phyloP scores from a whole-genome alignment of 257 asterid genomes.

The Penstemon newberryi region DNA sequence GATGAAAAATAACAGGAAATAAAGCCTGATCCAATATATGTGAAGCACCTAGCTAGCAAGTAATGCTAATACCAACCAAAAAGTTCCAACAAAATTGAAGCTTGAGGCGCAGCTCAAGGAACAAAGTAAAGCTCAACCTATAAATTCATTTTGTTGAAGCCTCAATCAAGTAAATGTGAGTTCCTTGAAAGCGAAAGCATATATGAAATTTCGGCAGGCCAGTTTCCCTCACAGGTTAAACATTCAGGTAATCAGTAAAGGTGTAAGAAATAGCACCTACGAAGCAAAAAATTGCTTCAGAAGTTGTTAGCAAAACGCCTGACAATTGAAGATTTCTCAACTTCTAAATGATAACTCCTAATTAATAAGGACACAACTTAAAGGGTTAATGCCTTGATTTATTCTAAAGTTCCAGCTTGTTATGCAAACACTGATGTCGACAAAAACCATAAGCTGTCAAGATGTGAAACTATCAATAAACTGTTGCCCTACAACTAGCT shows the following conservation, averaged over 20 bases:
- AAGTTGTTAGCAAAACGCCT: slow-evolving; percentile 11
- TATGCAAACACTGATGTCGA: neutral
- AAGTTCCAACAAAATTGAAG: no score
- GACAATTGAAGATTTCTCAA: neutral
- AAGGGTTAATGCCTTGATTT: neutral
- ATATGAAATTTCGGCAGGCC: neutral
- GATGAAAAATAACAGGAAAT: no score
- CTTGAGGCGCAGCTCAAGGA: neutral
- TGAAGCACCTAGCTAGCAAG: no score
- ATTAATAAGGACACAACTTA: neutral
- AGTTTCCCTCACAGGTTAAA: slow-evolving; percentile 13
- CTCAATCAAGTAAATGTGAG: no score
- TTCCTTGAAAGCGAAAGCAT: no score
- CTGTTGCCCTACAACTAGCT: neutral
- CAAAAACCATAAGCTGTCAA: neutral
- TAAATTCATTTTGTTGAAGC: no score
- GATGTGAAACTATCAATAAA: neutral
- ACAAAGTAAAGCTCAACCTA: neutral
- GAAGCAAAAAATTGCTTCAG: neutral
- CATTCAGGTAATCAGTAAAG: neutral
- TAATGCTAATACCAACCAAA: no score
- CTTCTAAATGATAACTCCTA: neutral
- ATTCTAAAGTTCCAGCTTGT: slow-evolving; percentile 7
- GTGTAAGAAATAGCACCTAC: neutral
- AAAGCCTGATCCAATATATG: no score